Base-by-base conservation (phyloP, 441 rosid genomes). In the Jatropha podagrica region DNA sequence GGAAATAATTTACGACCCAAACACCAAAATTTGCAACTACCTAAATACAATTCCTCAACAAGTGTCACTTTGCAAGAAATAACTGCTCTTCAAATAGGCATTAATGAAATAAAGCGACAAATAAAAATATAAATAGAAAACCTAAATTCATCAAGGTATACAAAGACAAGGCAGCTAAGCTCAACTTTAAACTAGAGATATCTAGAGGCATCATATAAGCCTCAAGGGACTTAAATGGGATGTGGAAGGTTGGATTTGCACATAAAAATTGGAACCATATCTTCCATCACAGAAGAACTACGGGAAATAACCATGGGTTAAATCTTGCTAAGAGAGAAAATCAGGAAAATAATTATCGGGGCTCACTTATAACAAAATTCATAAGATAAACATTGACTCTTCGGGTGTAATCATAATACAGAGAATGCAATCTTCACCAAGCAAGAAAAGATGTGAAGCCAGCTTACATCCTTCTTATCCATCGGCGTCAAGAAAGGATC, bases 381-480 rank as follows among this genome's bases (percentile, higher is more conserved):
- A 60, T 1, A 15, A 14, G 40, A 41, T 42, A 41, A 56, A 40
- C 12, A 3, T 20, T 1, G 1, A 44, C 61, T 42, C 10, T 65
- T 23, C n/a, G 5, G 15, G 61, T 44, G 14, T 71, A 20, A 63
- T 55, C 72, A 72, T 54, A 42, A 55, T 6, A 46, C 27, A 55
- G 4, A 59, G 48, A 2, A 69, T 37, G 40, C 32, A 60, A 32
- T 23, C 40, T 12, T 75, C 62, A 75, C 65, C 71, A 42, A 58
- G 66, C 79, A 62, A 59, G 63, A 74, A 12, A 72, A 70, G 72
- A 67, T 23, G 74, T 71, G 79, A 81, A 79, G 77, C 76, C 69
- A 61, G 88, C 96, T 89, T 86, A 90, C 98, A 78, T 92, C 93
- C 88, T 91, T 94, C 88, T 94, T 94, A 80, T 94, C 97, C 83